A percentile compares a stretch with the other conserved stretches of the same genome.
These are phyloP conservation scores for rapeseed (Brassica napus) DNA, from an alignment of 345 rosid species.

Conservation along the genomic window Da-Ae NC_063446.1:54976501-54977000, in stretches of 20 bases:
- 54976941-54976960: conserved; percentile 69
- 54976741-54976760: not conserved
- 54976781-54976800: conserved; percentile 72
- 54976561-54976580: not conserved
- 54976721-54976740: not conserved
- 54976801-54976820: conserved; percentile 62
- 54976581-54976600: not conserved
- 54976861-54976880: not conserved
- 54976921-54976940: conserved; percentile 70
- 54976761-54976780: conserved; percentile 54
- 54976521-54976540: conserved; percentile 38
- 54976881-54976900: not conserved
- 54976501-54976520: conserved; percentile 34
- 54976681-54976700: conserved; percentile 47
- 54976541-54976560: conserved; percentile 39
- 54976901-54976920: conserved; percentile 7
- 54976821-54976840: conserved; percentile 99
- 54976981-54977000: conserved; percentile 88
- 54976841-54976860: conserved; percentile 88
- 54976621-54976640: conserved; percentile 39
- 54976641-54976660: conserved; percentile 60
- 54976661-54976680: conserved; percentile 83
- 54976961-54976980: conserved; percentile 70
- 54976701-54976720: not conserved
- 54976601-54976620: conserved; percentile 8